Evolutionary conservation across 306 rosid genomes (phyloP).

Genomic region (Prunus dulcis): DNA sequence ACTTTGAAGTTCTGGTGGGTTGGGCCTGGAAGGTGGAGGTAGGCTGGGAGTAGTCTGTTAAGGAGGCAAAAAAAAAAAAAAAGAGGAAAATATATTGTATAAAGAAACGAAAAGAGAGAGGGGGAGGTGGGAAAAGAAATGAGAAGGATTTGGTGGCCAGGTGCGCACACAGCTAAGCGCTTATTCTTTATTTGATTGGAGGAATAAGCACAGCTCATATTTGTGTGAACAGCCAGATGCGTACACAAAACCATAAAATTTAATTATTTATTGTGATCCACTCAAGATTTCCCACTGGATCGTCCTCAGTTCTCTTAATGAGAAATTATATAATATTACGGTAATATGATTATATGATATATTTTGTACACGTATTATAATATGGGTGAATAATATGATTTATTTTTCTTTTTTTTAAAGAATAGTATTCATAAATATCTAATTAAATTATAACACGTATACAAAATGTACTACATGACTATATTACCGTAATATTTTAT

Average conservation of each 20-base stretch:
- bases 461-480: too few relatives aligned
- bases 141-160: background rate
- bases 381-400: accelerated
- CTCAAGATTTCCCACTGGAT: too few relatives aligned
- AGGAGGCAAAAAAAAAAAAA: too few relatives aligned
- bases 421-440: too few relatives aligned
- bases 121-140: background rate
- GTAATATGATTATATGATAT: accelerated
- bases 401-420: accelerated
- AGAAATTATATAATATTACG: too few relatives aligned
- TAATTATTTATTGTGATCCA: too few relatives aligned
- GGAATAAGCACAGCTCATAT: background rate
- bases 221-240: background rate
- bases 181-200: background rate
- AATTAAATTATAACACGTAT: too few relatives aligned
- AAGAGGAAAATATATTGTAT: background rate
- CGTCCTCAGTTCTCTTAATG: too few relatives aligned
- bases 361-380: too few relatives aligned
- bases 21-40: background rate
- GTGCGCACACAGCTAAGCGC: background rate
- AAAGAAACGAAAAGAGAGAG: background rate
- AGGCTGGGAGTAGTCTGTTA: background rate
- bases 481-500: accelerated
- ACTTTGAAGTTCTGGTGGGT: background rate
- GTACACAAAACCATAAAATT: background rate